Evolutionary conservation across 2,329 filamentous ascomycete species (phyloP), one percentile per base, ranked within the genome.

Genomic region (Neonectria punicea): DNA sequence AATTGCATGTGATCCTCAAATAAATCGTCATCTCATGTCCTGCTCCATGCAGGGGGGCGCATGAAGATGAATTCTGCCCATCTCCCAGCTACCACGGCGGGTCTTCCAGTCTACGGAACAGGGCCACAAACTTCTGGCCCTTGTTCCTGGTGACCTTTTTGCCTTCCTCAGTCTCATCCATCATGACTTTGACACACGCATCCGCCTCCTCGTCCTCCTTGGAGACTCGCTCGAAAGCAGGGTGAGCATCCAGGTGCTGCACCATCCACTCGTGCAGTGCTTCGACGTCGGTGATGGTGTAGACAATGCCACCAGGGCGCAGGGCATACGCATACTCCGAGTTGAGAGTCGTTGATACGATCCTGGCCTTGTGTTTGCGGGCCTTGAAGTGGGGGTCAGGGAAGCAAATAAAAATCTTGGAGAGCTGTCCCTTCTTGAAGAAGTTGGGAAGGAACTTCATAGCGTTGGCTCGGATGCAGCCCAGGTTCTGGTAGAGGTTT

Each of bases 371-470:
- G 84, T 98, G 96, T 80, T 99, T 99, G 68, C 95, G 88, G 13
- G 93, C 89, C 81, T 99, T 99, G 85, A 99, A 99, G 80, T 99
- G 96, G 64, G 96, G 96, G 76, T 99, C 96, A 0, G 96, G 96
- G 77, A 99, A 99, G 83, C 96, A 99, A 74, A 99, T 92, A 80
- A 99, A 99, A 76, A 98, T 93, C 77, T 97, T 97, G 68, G 86
- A 88, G 14, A 99, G 88, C 77, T 98, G 94, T 14, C 82, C 85
- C 74, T 90, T 92, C 59, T 81, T 83, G 84, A 99, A 98, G 85
- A 98, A 97, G 77, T 99, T 98, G 67, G 97, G 95, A n/a, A 99
- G 84, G 80, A 98, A 99, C 79, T 99, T 99, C 96, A 99, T 99
- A 5, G 93, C 93, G 82, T 99, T 99, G 70, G 93, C 93, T 67